These are phyloP conservation scores for Xylariaceae sp. DNA, from an alignment of 2,329 filamentous ascomycete species.

Conservation along the genomic window DNA sequence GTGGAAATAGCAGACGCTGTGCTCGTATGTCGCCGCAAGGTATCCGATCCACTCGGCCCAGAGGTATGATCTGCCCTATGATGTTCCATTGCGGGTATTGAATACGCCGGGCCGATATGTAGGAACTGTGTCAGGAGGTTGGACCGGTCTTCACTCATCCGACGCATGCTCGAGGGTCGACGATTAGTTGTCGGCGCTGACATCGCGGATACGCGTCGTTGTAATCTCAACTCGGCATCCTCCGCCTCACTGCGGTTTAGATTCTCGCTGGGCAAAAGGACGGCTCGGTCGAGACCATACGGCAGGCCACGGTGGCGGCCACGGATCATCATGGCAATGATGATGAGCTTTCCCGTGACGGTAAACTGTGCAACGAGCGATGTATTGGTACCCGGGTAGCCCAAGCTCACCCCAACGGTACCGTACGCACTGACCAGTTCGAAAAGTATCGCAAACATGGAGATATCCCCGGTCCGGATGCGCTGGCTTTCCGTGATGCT, in stretches of 20 bases:
- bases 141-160: conserved; percentile 27
- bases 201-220: conserved; percentile 34
- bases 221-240: conserved; percentile 37
- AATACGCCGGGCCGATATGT: conserved; percentile 29
- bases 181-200: conserved; percentile 24
- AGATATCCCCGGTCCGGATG: conserved; percentile 58
- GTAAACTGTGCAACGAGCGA: conserved; percentile 80
- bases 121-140: conserved; percentile 27
- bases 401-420: conserved; percentile 85
- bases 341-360: conserved; percentile 63
- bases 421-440: conserved; percentile 89
- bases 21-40: conserved; percentile 21
- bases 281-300: conserved; percentile 59
- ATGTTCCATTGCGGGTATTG: conserved; percentile 21
- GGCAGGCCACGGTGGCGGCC: conserved; percentile 63
- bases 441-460: conserved; percentile 68
- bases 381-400: conserved; percentile 68
- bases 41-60: conserved; percentile 17
- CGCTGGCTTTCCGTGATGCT: conserved; percentile 76
- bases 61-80: conserved; percentile 11
- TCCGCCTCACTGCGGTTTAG: conserved; percentile 50
- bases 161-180: conserved; percentile 20
- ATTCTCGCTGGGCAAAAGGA: conserved; percentile 53
- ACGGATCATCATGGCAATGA: conserved; percentile 64
- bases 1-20: conserved; percentile 17